Evolutionary conservation across 2,329 filamentous ascomycete species (phyloP), one percentile per base, ranked within the genome.

Genomic region (Talaromyces sp.): DNA sequence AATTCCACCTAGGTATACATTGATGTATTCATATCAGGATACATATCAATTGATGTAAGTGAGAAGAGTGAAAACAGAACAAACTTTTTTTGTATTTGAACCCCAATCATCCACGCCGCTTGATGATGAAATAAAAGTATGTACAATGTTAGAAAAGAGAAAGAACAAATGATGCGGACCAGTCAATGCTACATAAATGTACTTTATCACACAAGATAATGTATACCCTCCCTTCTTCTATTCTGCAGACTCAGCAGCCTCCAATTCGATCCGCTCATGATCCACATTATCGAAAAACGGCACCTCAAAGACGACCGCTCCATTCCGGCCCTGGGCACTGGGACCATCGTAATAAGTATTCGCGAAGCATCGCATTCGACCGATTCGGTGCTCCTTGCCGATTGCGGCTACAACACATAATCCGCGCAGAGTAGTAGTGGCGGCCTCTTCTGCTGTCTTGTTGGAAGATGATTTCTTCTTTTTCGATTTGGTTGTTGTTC

Each of bases 301-400:
- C 35, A 97, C 84, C 70, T 96, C 91, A 69, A 96, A 95, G 9
- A 97, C 82, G 22, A 94, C 83, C n/a, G 89, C 89, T 6, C 90
- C 89, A 69, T 96, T 97, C 63, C 86, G 87, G 3, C 85, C 90
- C 22, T 70, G 69, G 2, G 69, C 54, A 51, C 68, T 61, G 41
- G 66, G 45, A 13, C 72, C 71, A 36, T 72, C 64, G 39, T 68
- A 60, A 54, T 69, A 71, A 53, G 72, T 75, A 51, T 78, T 74
- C 21, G 66, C 62, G 56, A 72, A 75, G 41, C 70, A 67, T 74
- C 87, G 87, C 91, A 91, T 97, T 62, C 89, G 81, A 3, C 91
- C 94, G 41, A 97, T 77, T 45, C 91, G 84, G 73, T 92, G 89
- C 74, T 97, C 90, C 68, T 89, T 93, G 36, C 89, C 91, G 1